These are phyloP conservation scores for Boletus subparvulus DNA, from an alignment of 768 basidiomycete species.

Conservation along the genomic window DNA sequence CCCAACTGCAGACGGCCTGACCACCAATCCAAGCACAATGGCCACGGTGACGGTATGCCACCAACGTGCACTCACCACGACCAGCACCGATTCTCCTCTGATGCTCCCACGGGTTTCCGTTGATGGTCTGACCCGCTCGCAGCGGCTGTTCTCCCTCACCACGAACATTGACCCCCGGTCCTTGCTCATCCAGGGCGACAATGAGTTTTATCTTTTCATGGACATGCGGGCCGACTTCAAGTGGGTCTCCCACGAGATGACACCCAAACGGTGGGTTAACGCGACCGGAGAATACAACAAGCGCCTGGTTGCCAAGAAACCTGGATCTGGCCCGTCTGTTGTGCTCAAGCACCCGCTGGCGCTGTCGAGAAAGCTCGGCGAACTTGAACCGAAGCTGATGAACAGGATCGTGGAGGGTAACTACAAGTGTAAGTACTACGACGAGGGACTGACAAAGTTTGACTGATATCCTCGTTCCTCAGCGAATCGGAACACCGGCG, in stretches of 20 bases:
- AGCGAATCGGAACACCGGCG: not conserved
- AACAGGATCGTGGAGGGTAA: not conserved
- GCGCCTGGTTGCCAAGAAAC: not conserved
- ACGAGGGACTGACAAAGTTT: no score
- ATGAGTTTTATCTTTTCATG: not conserved
- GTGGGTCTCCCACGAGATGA: not conserved
- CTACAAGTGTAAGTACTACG: not conserved
- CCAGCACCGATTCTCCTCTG: no score
- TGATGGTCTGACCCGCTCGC: not conserved
- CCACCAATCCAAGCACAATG: no score
- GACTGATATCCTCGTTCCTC: not conserved
- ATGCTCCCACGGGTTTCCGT: no score
- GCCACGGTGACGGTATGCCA: no score
- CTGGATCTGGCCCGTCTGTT: no score
- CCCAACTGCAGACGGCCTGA: no score
- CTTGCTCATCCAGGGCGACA: not conserved
- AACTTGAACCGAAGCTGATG: not conserved
- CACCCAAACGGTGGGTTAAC: not conserved
- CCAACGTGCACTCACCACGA: no score
- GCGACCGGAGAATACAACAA: not conserved
- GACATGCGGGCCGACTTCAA: not conserved
- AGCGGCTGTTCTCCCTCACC: not conserved
- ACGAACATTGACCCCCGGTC: not conserved
- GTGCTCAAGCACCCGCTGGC: not conserved
- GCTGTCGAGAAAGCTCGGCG: not conserved